Evolutionary conservation across 768 basidiomycete species (phyloP).

Genomic region (Strobilomyces dryophilus): DNA sequence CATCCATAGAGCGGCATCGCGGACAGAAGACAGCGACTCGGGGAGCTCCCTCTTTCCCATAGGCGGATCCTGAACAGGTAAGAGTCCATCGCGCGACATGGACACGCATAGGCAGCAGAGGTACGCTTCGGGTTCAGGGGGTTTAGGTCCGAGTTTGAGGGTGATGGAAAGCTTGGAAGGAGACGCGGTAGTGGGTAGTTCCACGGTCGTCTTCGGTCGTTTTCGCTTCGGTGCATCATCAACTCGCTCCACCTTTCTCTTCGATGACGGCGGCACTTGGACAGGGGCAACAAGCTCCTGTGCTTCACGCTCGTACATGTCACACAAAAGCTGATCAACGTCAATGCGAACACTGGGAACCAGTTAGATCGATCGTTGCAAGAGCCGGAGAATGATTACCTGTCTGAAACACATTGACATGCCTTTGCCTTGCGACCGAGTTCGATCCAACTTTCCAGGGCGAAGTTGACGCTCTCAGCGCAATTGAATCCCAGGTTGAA

Average conservation of each 20-base stretch:
- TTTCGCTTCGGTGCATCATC: slow-evolving; percentile 28
- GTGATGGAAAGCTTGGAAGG: slow-evolving; percentile 48
- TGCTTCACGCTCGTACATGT: slow-evolving; percentile 61
- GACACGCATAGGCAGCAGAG: slow-evolving; percentile 72
- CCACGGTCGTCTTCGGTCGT: slow-evolving; percentile 17
- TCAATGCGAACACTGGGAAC: slow-evolving; percentile 81
- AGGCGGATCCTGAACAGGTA: slow-evolving; percentile 69
- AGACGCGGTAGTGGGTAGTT: slow-evolving; percentile 5
- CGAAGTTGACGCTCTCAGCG: slow-evolving; percentile 97
- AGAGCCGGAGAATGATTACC: slow-evolving; percentile 38
- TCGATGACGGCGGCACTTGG: slow-evolving; percentile 22
- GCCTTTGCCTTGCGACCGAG: slow-evolving; percentile 76
- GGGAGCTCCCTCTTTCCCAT: slow-evolving; percentile 47
- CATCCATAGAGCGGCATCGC: slow-evolving; percentile 47
- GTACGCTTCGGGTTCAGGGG: slow-evolving; percentile 49
- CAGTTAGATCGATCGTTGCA: slow-evolving; percentile 4
- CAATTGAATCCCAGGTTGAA: slow-evolving; percentile 97
- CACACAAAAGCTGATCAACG: slow-evolving; percentile 77
- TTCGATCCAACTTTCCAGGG: slow-evolving; percentile 90
- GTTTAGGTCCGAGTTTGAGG: slow-evolving; percentile 64
- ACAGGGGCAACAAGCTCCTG: slow-evolving; percentile 31
- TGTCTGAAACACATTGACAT: slow-evolving; percentile 71
- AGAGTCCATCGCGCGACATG: slow-evolving; percentile 46
- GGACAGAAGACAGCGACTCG: slow-evolving; percentile 30
- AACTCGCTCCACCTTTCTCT: slow-evolving; percentile 36